Evolutionary conservation across 75 land plant genomes (phyloP).

Genomic region (Chamaecyparis obtusa): DNA sequence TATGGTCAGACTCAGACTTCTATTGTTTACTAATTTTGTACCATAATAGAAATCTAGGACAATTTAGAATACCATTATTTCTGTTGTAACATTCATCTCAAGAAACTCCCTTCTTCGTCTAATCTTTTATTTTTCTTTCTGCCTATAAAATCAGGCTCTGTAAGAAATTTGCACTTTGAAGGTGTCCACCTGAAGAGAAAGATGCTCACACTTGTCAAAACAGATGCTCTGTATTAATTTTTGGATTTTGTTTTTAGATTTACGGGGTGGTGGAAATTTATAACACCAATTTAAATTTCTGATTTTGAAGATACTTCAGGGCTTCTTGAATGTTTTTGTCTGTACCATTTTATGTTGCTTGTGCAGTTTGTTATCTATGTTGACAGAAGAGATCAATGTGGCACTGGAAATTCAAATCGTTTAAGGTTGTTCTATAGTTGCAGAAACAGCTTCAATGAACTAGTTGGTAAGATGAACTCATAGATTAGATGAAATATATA

Average conservation of each 20-base stretch:
- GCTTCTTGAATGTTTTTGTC: neutral
- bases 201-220: slow-evolving; percentile 3
- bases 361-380: neutral
- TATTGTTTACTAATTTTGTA: slow-evolving; percentile 17
- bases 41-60: slow-evolving; percentile 16
- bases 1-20: slow-evolving; percentile 16
- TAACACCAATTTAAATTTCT: neutral
- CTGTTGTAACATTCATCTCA: slow-evolving; percentile 12
- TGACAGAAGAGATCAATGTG: neutral
- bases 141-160: slow-evolving; percentile 11
- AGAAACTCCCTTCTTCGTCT: slow-evolving; percentile 5
- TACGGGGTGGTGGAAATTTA: neutral
- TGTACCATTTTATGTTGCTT: neutral
- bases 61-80: slow-evolving; percentile 3
- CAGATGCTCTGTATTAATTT: slow-evolving; percentile 10
- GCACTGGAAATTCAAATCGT: neutral
- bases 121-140: slow-evolving; percentile 14
- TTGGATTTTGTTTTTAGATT: slow-evolving; percentile 11
- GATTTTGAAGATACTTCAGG: slow-evolving; percentile 4
- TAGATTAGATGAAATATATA: neutral
- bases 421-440: neutral
- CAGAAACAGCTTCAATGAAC: neutral
- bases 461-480: neutral
- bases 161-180: slow-evolving; percentile 7
- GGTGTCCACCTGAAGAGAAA: slow-evolving; percentile 2